Percentiles rank a stretch among this genome's conserved stretches.
Conservation (phyloP, 768 basidiomycete genomes). For the Leccinum imitatum region DNA sequence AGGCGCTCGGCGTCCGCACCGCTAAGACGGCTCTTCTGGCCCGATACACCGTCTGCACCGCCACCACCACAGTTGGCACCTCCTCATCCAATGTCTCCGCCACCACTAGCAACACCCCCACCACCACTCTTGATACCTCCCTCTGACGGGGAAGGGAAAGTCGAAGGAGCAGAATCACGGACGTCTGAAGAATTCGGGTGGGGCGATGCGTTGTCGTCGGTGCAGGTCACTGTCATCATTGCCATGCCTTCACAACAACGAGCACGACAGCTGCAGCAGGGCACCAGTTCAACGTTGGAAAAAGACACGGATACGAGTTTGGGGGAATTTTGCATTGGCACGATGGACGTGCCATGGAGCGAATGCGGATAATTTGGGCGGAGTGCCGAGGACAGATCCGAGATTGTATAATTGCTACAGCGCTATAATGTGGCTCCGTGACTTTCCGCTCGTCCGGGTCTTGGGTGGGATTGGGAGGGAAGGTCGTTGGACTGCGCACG, state of each 20-base stretch:
- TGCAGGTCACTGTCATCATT: constrained; percentile 43
- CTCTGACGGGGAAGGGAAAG: not conserved
- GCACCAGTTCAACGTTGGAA: not conserved
- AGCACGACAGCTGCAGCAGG: not conserved
- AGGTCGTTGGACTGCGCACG: not conserved
- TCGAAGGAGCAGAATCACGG: not conserved
- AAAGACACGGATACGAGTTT: constrained; percentile 23
- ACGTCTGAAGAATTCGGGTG: not conserved
- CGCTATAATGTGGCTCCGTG: not conserved
- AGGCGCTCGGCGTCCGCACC: too few relatives aligned
- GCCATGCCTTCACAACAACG: constrained; percentile 37
- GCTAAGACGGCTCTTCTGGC: too few relatives aligned
- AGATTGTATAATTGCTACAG: not conserved
- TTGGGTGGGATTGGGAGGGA: not conserved
- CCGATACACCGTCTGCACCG: not conserved
- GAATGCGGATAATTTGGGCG: constrained; percentile 4
- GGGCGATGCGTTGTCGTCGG: constrained; percentile 16
- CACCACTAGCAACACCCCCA: not conserved
- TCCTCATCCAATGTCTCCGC: not conserved
- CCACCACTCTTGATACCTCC: not conserved
- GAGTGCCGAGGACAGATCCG: not conserved
- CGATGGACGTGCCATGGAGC: constrained; percentile 20
- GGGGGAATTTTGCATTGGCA: constrained; percentile 35
- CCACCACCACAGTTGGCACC: not conserved
- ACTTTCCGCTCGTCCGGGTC: not conserved